Conservation (phyloP, 257 asterid genomes). For the Lantana camara region DNA sequence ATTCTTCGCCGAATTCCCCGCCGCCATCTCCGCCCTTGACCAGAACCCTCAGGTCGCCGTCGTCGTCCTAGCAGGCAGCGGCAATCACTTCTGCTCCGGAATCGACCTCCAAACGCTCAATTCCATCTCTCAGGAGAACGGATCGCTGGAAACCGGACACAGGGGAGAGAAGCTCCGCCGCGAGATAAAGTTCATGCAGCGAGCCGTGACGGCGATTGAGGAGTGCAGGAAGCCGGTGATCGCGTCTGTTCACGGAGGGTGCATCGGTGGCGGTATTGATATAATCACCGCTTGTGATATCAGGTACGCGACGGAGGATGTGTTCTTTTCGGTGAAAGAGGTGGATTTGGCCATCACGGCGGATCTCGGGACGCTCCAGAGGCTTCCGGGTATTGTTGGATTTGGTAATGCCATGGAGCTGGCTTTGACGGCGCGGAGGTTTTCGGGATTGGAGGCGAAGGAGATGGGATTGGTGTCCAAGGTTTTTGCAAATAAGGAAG, state of each 20-base stretch:
- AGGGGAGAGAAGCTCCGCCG: constrained; percentile 62
- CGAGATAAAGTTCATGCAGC: constrained; percentile 60
- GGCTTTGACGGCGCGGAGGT: constrained; percentile 72
- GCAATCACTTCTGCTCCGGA: constrained; percentile 84
- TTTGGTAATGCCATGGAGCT: constrained; percentile 86
- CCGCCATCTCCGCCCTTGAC: constrained; percentile 69
- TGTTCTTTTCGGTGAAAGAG: constrained; percentile 76
- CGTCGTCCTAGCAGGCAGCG: constrained; percentile 66
- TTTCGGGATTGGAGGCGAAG: constrained; percentile 76
- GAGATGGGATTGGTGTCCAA: constrained; percentile 63
- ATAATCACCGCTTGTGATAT: constrained; percentile 80
- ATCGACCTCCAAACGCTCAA: constrained; percentile 57
- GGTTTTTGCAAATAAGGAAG: constrained; percentile 52
- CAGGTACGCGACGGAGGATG: constrained; percentile 59
- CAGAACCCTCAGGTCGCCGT: constrained; percentile 60
- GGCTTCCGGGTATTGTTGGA: constrained; percentile 86
- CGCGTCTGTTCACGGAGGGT: constrained; percentile 79
- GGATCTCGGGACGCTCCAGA: constrained; percentile 89
- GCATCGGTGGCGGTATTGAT: constrained; percentile 88
- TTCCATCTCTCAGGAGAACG: constrained; percentile 5
- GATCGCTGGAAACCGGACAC: constrained; percentile 51
- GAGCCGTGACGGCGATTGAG: constrained; percentile 71
- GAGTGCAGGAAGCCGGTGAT: constrained; percentile 90
- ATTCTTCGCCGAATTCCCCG: constrained; percentile 82
- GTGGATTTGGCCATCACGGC: constrained; percentile 86